Evolutionary conservation across 495 filamentous ascomycete genomes (phyloP), one percentile per base, ranked within the genome.

Genomic region (Parmelia sp.): DNA sequence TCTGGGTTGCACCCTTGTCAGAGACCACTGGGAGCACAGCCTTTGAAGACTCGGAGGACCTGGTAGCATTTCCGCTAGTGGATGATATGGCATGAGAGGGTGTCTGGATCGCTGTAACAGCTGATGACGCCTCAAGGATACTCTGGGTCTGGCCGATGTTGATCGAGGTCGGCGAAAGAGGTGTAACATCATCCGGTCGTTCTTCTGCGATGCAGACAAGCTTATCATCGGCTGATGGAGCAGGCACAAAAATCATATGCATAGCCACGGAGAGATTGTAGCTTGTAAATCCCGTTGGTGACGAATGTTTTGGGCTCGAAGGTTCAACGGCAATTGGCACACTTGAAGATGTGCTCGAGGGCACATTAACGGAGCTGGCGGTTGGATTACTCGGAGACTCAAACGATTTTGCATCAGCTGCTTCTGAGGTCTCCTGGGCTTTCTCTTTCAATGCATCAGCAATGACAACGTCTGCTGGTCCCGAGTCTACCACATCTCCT

Each of bases 11-110:
- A 33, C 27, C 25, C 29, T 39, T 14, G 71, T 71, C 2, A 61
- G 55, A 51, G 76, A 66, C 29, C 74, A 71, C 36, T 68, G 57
- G 29, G 37, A 51, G 21, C n/a, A 65, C 61, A 40, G 72, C 58
- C 42, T 72, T 72, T 21, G 70, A 56, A 64, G 55, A 21, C 36
- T 58, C 44, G 31, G n/a, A 25, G 8, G 39, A 25, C 21, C 36
- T 67, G 12, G 62, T 56, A 21, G 65, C 7, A 56, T 47, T 47
- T 23, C 33, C 19, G 55, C 27, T 47, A n/a, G 14, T 51, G 42
- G 37, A 36, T 36, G 29, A 4, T 1, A 33, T 47, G 10, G n/a
- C 61, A 19, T 71, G 68, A 33, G 73, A 70, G 33, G 71, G 61
- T 3, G 69, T 61, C 10, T 74, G 51, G 0, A 65, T 58, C n/a